phyloP scores from a whole-genome alignment of 2,329 filamentous ascomycete species.

The Aphanocladium album region DNA sequence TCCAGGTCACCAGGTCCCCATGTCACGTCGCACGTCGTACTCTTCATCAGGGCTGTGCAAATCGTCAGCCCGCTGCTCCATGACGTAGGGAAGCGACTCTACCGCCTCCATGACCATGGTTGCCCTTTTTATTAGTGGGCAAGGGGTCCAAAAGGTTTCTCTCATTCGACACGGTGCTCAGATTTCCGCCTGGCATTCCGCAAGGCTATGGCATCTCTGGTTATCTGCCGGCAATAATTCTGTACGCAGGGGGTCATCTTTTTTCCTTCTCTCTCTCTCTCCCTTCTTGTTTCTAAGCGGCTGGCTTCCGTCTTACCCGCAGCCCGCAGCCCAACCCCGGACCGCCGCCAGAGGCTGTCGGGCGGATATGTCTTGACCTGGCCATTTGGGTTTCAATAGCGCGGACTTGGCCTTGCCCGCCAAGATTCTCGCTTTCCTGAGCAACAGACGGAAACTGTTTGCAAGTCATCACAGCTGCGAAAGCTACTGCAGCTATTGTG shows the following conservation, averaged over 20 bases:
- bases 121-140: no score
- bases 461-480: no score
- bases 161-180: no score
- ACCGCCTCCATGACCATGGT: not conserved
- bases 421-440: not conserved
- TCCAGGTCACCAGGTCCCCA: not conserved
- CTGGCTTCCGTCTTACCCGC: not conserved
- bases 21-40: conserved; percentile 5
- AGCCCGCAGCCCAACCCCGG: not conserved
- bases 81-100: conserved; percentile 3
- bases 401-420: not conserved
- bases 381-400: not conserved
- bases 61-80: not conserved
- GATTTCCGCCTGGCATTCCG: not conserved
- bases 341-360: not conserved
- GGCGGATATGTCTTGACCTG: not conserved
- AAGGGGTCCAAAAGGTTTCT: no score
- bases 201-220: no score
- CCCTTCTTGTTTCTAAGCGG: not conserved
- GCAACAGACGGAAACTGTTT: not conserved
- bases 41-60: not conserved
- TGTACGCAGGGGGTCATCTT: no score
- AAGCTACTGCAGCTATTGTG: no score
- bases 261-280: not conserved
- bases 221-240: no score